Conservation (phyloP, 352 stramenopile genomes). For the Phytophthora kernoviae region DNA sequence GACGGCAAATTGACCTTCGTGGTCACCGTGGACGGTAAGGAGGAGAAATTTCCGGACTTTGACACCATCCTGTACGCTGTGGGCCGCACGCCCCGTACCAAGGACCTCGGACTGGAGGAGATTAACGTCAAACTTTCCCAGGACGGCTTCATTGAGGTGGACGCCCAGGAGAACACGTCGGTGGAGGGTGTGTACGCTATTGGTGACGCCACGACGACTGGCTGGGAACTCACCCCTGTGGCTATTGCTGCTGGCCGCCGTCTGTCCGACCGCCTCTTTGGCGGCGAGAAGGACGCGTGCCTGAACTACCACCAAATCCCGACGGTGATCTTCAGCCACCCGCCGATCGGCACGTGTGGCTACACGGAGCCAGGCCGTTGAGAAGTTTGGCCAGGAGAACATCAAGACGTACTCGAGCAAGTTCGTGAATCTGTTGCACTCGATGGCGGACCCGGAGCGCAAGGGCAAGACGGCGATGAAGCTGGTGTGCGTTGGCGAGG, state of each 20-base stretch:
- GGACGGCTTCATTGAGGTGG: constrained; percentile 86
- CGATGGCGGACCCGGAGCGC: constrained; percentile 87
- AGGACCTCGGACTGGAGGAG: constrained; percentile 81
- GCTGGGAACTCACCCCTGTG: constrained; percentile 89
- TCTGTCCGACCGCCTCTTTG: constrained; percentile 92
- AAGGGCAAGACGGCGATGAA: constrained; percentile 96
- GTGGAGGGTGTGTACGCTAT: constrained; percentile 90
- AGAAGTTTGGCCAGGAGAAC: constrained; percentile 93
- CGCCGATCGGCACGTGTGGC: constrained; percentile 94
- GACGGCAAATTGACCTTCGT: constrained; percentile 86
- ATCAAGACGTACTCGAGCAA: constrained; percentile 96
- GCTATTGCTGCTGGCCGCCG: constrained; percentile 88
- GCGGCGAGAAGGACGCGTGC: constrained; percentile 72
- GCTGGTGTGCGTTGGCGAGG: constrained; percentile 82
- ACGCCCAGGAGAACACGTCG: constrained; percentile 92
- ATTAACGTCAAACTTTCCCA: constrained; percentile 84
- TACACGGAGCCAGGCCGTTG: constrained; percentile 94
- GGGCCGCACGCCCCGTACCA: constrained; percentile 89
- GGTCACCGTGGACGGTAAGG: constrained; percentile 60
- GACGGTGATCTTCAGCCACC: constrained; percentile 97
- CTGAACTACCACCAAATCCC: constrained; percentile 94
- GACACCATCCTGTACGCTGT: constrained; percentile 73
- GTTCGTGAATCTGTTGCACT: constrained; percentile 97
- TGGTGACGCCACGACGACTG: constrained; percentile 90
- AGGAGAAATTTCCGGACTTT: constrained; percentile 51